These are phyloP conservation scores for Neocatenulostroma microsporum DNA, from an alignment of 2,329 filamentous ascomycete species.

Conservation along the genomic window DNA sequence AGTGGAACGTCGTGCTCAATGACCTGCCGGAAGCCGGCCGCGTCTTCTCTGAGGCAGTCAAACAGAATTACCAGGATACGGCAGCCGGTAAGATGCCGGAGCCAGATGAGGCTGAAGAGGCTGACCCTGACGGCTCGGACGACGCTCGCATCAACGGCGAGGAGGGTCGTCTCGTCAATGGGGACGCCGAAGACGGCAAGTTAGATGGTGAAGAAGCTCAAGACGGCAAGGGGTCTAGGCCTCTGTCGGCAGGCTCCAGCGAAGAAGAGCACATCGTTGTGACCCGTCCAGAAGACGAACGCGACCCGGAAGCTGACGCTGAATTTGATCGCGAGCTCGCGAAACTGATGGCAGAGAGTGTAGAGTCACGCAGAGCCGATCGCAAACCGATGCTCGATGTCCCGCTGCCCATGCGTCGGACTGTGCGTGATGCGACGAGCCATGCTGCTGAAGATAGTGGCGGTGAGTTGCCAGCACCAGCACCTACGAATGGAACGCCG, in stretches of 20 bases:
- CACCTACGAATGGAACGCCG: conserved; percentile 31
- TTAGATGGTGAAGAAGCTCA: conserved; percentile 47
- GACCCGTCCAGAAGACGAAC: conserved; percentile 78
- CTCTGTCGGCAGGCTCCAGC: conserved; percentile 54
- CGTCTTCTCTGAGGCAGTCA: conserved; percentile 78
- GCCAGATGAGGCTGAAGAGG: conserved; percentile 46
- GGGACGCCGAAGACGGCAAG: conserved; percentile 55
- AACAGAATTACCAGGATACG: conserved; percentile 77
- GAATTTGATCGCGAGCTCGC: conserved; percentile 98
- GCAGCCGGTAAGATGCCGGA: conserved; percentile 59
- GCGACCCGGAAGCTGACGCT: conserved; percentile 88
- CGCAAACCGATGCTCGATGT: conserved; percentile 92
- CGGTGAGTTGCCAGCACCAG: conserved; percentile 33
- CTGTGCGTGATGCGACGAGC: conserved; percentile 49
- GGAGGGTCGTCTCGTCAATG: conserved; percentile 33
- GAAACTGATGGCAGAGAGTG: conserved; percentile 95
- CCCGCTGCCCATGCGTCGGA: conserved; percentile 79
- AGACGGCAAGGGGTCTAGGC: too few species aligned
- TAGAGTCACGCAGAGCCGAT: conserved; percentile 93
- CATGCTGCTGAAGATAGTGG: conserved; percentile 33
- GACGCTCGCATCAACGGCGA: conserved; percentile 62
- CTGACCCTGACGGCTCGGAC: conserved; percentile 50
- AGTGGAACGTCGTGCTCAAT: conserved; percentile 74
- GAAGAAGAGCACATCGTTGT: conserved; percentile 86
- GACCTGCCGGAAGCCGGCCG: conserved; percentile 75